Evolutionary conservation across 140 eudicot species (phyloP).

Genomic region (Ambrosia hybrid): DNA sequence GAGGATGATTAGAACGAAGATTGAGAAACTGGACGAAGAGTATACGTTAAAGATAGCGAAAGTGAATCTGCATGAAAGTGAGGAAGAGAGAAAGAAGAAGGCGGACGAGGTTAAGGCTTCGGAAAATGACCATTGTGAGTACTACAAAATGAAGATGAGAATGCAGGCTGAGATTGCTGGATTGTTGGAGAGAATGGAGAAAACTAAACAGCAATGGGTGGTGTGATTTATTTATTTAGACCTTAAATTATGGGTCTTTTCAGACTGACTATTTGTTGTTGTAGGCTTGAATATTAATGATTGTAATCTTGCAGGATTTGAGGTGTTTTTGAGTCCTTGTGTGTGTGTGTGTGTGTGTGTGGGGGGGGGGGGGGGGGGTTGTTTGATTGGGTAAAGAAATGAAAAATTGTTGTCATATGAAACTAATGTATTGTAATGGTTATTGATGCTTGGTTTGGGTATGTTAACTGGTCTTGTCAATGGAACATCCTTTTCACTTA

Average conservation of each 20-base stretch:
- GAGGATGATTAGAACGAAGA: slow-evolving; percentile 57
- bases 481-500: no score
- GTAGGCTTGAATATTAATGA: slow-evolving; percentile 4
- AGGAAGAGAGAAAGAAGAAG: slow-evolving; percentile 63
- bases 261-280: background rate
- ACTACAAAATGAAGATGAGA: slow-evolving; percentile 82
- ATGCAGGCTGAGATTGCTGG: slow-evolving; percentile 95
- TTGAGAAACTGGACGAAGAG: slow-evolving; percentile 73
- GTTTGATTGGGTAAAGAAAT: slow-evolving; percentile 12
- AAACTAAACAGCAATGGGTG: slow-evolving; percentile 79
- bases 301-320: slow-evolving; percentile 14
- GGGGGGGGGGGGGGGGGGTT: background rate
- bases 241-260: background rate
- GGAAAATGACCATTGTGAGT: slow-evolving; percentile 74
- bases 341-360: no score
- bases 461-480: no score
- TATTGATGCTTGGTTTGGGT: slow-evolving; percentile 15
- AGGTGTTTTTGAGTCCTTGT: background rate
- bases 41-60: slow-evolving; percentile 56
- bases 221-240: slow-evolving; percentile 33
- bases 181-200: slow-evolving; percentile 86
- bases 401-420: slow-evolving; percentile 16
- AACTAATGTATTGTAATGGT: background rate
- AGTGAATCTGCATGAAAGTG: slow-evolving; percentile 63
- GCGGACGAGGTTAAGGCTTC: slow-evolving; percentile 69